Conservation (phyloP, 2,329 filamentous ascomycete genomes). For the Pseudogymnoascus sp. region DNA sequence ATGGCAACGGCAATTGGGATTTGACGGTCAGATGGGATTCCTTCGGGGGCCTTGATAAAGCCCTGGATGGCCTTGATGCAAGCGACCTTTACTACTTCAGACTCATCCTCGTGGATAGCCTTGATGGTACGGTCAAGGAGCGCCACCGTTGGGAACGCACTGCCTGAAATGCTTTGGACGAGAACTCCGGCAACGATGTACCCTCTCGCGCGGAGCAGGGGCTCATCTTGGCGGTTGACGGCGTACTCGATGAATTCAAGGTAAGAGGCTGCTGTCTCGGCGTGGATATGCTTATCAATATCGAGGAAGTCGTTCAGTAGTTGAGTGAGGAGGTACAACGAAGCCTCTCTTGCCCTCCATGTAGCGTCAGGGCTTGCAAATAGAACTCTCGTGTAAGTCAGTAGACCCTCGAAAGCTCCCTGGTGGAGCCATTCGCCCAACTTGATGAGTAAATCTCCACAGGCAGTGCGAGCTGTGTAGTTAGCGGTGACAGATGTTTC, state of each 20-base stretch:
- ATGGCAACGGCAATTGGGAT: slow-evolving; percentile 49
- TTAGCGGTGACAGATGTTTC: slow-evolving; percentile 92
- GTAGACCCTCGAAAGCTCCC: slow-evolving; percentile 67
- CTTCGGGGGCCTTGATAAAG: slow-evolving; percentile 43
- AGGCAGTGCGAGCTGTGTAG: slow-evolving; percentile 89
- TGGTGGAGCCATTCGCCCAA: slow-evolving; percentile 80
- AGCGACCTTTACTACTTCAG: slow-evolving; percentile 85
- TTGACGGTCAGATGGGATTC: slow-evolving; percentile 49
- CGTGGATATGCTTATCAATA: slow-evolving; percentile 59
- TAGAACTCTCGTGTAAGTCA: slow-evolving; percentile 64
- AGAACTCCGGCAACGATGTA: slow-evolving; percentile 79
- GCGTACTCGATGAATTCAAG: slow-evolving; percentile 73
- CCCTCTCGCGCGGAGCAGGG: slow-evolving; percentile 75
- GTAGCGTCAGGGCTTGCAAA: slow-evolving; percentile 48
- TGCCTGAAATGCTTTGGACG: slow-evolving; percentile 55
- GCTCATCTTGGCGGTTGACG: slow-evolving; percentile 58
- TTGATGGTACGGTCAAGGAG: slow-evolving; percentile 67
- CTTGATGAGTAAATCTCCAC: slow-evolving; percentile 86
- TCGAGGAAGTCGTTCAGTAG: slow-evolving; percentile 77
- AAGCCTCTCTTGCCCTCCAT: slow-evolving; percentile 65
- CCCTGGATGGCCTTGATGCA: slow-evolving; percentile 80
- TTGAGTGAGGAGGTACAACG: slow-evolving; percentile 78
- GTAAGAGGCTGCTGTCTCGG: slow-evolving; percentile 62
- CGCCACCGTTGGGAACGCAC: slow-evolving; percentile 46
- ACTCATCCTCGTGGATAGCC: slow-evolving; percentile 64